Percentiles rank a stretch among this genome's conserved stretches.
phyloP scores from a whole-genome alignment of 345 rosid genomes.

The thale cress (Arabidopsis thaliana) region DNA sequence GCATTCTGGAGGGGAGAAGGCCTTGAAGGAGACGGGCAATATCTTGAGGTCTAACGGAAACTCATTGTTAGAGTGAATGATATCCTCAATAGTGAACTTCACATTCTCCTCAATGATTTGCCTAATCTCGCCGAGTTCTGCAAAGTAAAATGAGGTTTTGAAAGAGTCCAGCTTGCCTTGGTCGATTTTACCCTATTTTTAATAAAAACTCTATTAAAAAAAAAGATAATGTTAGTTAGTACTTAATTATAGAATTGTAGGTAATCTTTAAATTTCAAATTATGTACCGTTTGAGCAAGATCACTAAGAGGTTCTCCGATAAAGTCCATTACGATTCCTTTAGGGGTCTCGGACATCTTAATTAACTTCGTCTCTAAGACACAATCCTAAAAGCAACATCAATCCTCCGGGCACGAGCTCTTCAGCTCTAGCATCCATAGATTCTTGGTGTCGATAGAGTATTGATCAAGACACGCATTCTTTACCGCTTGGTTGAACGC shows the following conservation, averaged over 20 bases:
- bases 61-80: slow-evolving; percentile 14
- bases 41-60: slow-evolving; percentile 18
- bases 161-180: slow-evolving; percentile 20
- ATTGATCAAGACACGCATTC: slow-evolving; percentile 44
- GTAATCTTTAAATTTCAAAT: background rate
- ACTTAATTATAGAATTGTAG: background rate
- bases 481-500: slow-evolving; percentile 37
- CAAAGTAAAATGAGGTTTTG: slow-evolving; percentile 20
- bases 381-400: slow-evolving; percentile 40
- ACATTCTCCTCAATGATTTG: slow-evolving; percentile 14
- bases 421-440: slow-evolving; percentile 45
- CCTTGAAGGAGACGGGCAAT: slow-evolving; percentile 17
- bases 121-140: background rate
- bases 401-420: slow-evolving; percentile 53
- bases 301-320: slow-evolving; percentile 23
- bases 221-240: background rate
- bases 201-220: no score
- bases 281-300: slow-evolving; percentile 24
- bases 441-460: slow-evolving; percentile 33
- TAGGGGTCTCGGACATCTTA: slow-evolving; percentile 27
- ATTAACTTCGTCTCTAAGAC: slow-evolving; percentile 33
- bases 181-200: slow-evolving; percentile 9
- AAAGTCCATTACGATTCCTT: slow-evolving; percentile 32
- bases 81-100: slow-evolving; percentile 7
- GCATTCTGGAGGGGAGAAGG: slow-evolving; percentile 25